Evolutionary conservation across 2,329 filamentous ascomycete genomes (phyloP), one percentile per base, ranked within the genome.

Genomic region (Fusarium nurragi): DNA sequence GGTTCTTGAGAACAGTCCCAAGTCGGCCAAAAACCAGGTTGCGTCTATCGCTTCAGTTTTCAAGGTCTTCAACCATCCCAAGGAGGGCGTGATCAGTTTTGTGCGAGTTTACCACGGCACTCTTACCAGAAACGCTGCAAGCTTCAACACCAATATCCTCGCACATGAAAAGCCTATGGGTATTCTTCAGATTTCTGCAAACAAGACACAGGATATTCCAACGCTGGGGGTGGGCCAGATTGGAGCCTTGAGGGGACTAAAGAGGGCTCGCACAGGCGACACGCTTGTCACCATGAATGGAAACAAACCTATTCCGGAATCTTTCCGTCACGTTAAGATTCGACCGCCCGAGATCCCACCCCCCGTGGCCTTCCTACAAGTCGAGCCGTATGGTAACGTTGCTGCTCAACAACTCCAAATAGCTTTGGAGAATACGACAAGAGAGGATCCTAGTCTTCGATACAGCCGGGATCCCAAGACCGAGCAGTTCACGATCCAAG

Each of bases 311-410:
- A 88, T 92, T 2, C 87, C 90, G 18, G 84, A 88, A 16, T 84
- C 87, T 1, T 79, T 97, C 45, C 88, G 89, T 46, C 88, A 85
- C 16, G 80, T 98, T 16, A 93, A 97, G 73, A 86, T 99, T 32
- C 88, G 93, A 16, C 93, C 95, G 0, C 95, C 97, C 25, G 86
- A 91, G 58, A 92, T 97, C 1, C 94, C 95, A 1, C 93, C 95
- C 0, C 93, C 95, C 0, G 95, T 99, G 0, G 97, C 97, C 73
- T 99, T 98, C 76, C 90, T 96, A n/a, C 92, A 94, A 60, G 89
- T 98, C 25, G 94, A 98, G 65, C 92, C 85, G 0, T 83, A 93
- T 68, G 90, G 92, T 69, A 80, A 92, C 28, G 85, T 90, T 28
- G 93, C 94, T 67, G 91, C 93, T 70, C 94, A 93, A 69, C 86